phyloP scores from a whole-genome alignment of 306 rosid species.

The Myrica gale region DNA sequence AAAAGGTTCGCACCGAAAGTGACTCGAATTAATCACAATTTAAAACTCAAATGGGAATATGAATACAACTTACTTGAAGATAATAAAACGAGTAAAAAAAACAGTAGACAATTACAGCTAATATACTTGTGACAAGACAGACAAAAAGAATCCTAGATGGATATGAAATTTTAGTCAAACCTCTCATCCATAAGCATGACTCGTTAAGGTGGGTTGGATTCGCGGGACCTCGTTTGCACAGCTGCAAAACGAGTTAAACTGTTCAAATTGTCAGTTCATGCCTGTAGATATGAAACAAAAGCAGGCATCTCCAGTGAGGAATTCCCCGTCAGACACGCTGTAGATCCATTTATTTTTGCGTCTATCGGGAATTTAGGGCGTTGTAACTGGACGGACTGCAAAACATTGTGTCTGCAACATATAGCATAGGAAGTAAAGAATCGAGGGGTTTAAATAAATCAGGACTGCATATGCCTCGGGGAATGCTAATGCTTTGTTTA shows the following conservation, averaged over 20 bases:
- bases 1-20: too few relatives aligned
- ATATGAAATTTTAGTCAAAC: neutral
- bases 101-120: constrained; percentile 28
- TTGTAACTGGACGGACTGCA: constrained; percentile 47
- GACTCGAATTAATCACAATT: too few relatives aligned
- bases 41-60: too few relatives aligned
- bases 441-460: neutral
- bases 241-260: neutral
- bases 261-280: constrained; percentile 22
- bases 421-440: neutral
- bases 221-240: constrained; percentile 30
- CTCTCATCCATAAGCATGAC: neutral
- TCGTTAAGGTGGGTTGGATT: constrained; percentile 12
- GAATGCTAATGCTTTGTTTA: constrained; percentile 18
- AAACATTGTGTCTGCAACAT: constrained; percentile 1
- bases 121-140: constrained; percentile 8
- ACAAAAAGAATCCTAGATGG: constrained; percentile 35
- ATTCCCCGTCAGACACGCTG: constrained; percentile 35
- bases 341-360: constrained; percentile 13
- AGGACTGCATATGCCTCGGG: constrained; percentile 23
- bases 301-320: constrained; percentile 36
- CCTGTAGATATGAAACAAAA: constrained; percentile 37
- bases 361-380: constrained; percentile 48
- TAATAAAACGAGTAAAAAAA: too few relatives aligned
- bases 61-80: too few relatives aligned